Percentiles rank a stretch among this genome's conserved stretches.
phyloP scores from a whole-genome alignment of 2,329 filamentous ascomycete genomes.

The Ophiostoma piceae region DNA sequence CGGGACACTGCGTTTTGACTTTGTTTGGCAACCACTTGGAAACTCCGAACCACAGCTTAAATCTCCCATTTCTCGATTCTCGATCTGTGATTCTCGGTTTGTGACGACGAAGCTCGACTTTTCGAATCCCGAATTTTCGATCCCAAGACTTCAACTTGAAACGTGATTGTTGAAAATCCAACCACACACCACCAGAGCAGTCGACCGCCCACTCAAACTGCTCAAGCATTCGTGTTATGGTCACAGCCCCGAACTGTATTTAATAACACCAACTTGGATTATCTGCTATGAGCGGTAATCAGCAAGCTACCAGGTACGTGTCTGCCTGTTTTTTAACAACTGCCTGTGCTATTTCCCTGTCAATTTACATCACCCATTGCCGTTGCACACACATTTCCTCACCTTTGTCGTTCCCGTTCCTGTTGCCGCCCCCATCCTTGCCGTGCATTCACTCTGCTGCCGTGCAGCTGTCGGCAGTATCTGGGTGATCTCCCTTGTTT shows the following conservation, averaged over 20 bases:
- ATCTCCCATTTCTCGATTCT: not conserved
- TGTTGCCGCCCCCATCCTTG: constrained; percentile 20
- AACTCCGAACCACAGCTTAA: not conserved
- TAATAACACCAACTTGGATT: constrained; percentile 8
- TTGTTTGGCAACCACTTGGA: constrained; percentile 11
- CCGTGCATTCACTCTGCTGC: constrained; percentile 24
- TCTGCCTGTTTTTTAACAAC: not conserved
- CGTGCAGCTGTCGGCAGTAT: constrained; percentile 21
- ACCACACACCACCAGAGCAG: not conserved
- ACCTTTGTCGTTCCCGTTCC: not conserved
- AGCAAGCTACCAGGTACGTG: constrained; percentile 46
- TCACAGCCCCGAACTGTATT: constrained; percentile 17
- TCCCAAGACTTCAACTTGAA: not conserved
- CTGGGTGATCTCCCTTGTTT: constrained; percentile 21
- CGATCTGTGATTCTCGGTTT: too few species aligned
- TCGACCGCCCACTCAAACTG: not conserved
- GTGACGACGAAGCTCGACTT: not conserved
- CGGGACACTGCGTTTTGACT: constrained; percentile 5
- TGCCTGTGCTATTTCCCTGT: constrained; percentile 6
- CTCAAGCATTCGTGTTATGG: constrained; percentile 10
- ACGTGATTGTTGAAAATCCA: not conserved
- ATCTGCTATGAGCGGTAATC: constrained; percentile 60
- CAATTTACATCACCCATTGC: not conserved
- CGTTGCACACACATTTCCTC: constrained; percentile 2
- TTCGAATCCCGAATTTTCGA: not conserved